These are phyloP conservation scores for Diospyros lotus DNA, from an alignment of 148 eudicot species.

Conservation along the genomic window DNA sequence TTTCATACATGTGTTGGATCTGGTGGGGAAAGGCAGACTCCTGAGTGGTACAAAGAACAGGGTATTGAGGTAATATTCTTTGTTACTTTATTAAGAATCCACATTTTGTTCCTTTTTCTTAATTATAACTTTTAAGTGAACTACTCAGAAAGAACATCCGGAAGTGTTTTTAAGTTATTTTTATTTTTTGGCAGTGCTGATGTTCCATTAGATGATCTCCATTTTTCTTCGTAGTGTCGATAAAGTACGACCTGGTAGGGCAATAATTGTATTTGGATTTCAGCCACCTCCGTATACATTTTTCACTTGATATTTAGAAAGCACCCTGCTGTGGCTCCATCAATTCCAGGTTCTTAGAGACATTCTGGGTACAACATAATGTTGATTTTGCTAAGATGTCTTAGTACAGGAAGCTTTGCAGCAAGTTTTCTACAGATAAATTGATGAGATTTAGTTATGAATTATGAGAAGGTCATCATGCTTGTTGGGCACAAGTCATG, in stretches of 20 bases:
- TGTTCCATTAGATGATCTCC: not conserved
- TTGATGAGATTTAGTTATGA: not conserved
- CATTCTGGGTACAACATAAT: not conserved
- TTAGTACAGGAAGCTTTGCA: not conserved
- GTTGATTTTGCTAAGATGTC: not conserved
- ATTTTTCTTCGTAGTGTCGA: not conserved
- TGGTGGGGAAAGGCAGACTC: constrained; percentile 99
- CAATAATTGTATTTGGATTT: not conserved
- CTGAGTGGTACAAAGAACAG: constrained; percentile 94
- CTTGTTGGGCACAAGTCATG: not conserved
- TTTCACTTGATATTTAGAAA: not conserved
- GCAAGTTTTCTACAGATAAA: not conserved
- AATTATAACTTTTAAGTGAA: not conserved
- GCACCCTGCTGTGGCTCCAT: not conserved
- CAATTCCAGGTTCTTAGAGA: not conserved
- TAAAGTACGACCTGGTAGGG: no score
- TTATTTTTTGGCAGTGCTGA: not conserved
- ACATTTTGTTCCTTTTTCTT: not conserved
- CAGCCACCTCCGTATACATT: not conserved
- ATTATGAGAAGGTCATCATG: not conserved
- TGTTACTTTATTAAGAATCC: constrained; percentile 3
- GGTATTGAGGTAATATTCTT: constrained; percentile 79
- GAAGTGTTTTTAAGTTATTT: no score
- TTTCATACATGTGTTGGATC: constrained; percentile 98
- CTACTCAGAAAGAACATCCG: not conserved